Evolutionary conservation across 148 eudicot genomes (phyloP).

Genomic region (Amaranthus cruentus): DNA sequence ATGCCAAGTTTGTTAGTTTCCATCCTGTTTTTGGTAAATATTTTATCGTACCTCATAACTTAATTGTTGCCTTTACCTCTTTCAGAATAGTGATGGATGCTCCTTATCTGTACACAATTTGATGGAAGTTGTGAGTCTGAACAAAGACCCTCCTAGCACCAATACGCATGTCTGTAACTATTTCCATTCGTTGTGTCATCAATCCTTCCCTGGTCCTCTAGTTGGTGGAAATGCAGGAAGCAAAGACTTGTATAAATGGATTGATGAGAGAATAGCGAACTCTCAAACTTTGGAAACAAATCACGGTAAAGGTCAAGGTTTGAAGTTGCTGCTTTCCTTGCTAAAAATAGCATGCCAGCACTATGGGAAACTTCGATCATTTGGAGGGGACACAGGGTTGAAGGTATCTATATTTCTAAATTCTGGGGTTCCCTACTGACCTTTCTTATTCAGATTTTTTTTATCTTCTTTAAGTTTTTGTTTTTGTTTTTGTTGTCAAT

Average conservation of each 20-base stretch:
- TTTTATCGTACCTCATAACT: not conserved
- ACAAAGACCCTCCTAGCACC: conserved; percentile 35
- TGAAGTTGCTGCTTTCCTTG: conserved; percentile 78
- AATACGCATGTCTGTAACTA: conserved; percentile 42
- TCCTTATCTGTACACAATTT: conserved; percentile 59
- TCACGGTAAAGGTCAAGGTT: conserved; percentile 46
- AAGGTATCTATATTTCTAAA: conserved; percentile 41
- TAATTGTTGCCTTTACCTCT: conserved; percentile 6
- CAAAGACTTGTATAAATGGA: conserved; percentile 84
- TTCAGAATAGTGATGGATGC: conserved; percentile 62
- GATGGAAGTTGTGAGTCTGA: conserved; percentile 54
- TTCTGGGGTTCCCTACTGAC: not conserved
- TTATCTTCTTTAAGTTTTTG: not conserved
- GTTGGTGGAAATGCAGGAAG: conserved; percentile 73
- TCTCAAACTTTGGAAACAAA: conserved; percentile 36
- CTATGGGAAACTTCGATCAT: conserved; percentile 91
- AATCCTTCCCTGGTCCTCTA: conserved; percentile 79
- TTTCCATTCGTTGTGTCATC: conserved; percentile 59
- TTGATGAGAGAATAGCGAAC: conserved; percentile 74
- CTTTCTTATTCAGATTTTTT: not conserved
- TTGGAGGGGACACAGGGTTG: conserved; percentile 53
- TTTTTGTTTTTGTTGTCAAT: not conserved
- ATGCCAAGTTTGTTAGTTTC: not conserved
- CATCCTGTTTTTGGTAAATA: not conserved
- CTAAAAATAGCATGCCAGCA: conserved; percentile 86